Percentiles rank a stretch among this genome's conserved stretches.
phyloP scores from a whole-genome alignment of 2,329 filamentous ascomycete species.

The Bipolaris sorokiniana region DNA sequence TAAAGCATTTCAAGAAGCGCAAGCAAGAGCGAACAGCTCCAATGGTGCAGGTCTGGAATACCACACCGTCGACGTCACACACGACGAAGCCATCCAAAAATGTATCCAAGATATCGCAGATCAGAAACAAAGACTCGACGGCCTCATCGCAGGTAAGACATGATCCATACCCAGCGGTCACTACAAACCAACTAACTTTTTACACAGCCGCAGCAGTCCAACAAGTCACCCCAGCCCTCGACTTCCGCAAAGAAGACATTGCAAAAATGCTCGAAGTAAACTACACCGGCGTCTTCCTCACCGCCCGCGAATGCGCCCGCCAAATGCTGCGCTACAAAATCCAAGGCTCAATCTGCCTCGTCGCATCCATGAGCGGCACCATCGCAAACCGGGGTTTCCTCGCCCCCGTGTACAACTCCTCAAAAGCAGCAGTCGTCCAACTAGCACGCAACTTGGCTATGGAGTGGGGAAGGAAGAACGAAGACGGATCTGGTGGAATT shows the following conservation, averaged over 20 bases:
- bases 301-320: conserved; percentile 64
- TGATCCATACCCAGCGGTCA: neutral
- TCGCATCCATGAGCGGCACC: conserved; percentile 67
- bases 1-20: conserved; percentile 66
- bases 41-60: conserved; percentile 72
- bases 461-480: conserved; percentile 62
- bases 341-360: conserved; percentile 65
- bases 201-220: conserved; percentile 70
- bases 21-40: conserved; percentile 64
- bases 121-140: conserved; percentile 73
- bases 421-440: conserved; percentile 75
- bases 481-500: conserved; percentile 66
- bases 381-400: conserved; percentile 67
- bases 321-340: conserved; percentile 65
- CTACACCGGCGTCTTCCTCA: conserved; percentile 66
- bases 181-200: neutral
- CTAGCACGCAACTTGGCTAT: conserved; percentile 71
- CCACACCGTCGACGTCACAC: conserved; percentile 77
- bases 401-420: conserved; percentile 74
- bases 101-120: conserved; percentile 72
- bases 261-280: conserved; percentile 66
- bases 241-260: conserved; percentile 68
- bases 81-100: conserved; percentile 68
- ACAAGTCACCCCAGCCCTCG: conserved; percentile 78
- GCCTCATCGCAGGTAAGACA: conserved; percentile 65